Evolutionary conservation across 169 alveolate species (phyloP).

Genomic region (Theileria parva): DNA sequence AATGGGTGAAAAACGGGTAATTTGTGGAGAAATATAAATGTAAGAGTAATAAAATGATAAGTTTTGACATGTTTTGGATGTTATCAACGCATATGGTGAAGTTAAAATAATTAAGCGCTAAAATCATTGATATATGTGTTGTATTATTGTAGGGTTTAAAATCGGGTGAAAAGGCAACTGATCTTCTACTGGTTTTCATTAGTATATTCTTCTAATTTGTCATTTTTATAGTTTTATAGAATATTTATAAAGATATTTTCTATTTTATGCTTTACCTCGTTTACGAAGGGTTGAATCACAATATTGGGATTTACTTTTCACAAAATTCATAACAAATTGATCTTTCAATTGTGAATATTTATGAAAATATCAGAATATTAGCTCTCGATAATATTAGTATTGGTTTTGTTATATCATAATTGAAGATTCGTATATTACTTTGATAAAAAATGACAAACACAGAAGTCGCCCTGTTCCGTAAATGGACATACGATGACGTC

Average conservation of each 20-base stretch:
- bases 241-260: not conserved
- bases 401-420: not conserved
- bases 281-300: not conserved
- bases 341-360: not conserved
- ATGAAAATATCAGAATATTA: not conserved
- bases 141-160: conserved; percentile 7
- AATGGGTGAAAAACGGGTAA: not conserved
- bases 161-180: not conserved
- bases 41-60: no score
- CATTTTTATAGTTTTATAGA: not conserved
- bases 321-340: not conserved
- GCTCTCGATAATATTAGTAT: conserved; percentile 9
- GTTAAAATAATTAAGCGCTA: not conserved
- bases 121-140: not conserved
- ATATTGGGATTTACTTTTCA: conserved; percentile 2
- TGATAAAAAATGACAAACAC: conserved; percentile 71
- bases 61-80: not conserved
- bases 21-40: not conserved
- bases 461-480: conserved; percentile 91
- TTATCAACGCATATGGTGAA: not conserved
- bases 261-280: not conserved
- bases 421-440: conserved; percentile 5
- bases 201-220: not conserved
- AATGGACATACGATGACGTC: conserved; percentile 95
- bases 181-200: not conserved